Conservation (phyloP, 768 basidiomycete species). For the Crepidotus variabilis region DNA sequence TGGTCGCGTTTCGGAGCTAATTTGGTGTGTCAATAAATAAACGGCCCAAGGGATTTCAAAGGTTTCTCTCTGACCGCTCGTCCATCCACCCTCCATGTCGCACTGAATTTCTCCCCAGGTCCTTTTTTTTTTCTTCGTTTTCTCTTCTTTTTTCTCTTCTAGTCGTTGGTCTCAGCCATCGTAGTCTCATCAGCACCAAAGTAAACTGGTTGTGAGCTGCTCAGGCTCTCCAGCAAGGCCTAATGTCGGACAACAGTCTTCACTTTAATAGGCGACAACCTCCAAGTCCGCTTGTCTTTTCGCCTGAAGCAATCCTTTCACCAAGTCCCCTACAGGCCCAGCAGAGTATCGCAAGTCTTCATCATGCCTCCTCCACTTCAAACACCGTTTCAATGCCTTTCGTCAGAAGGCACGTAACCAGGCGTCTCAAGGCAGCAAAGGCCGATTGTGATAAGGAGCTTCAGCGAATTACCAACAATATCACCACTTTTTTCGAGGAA, state of each 20-base stretch:
- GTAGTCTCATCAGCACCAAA: conserved; percentile 8
- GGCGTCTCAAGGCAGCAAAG: conserved; percentile 91
- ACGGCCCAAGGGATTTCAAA: conserved; percentile 3
- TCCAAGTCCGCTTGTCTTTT: conserved; percentile 80
- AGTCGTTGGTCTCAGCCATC: neutral
- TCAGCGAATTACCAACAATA: conserved; percentile 87
- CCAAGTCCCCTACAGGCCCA: conserved; percentile 44
- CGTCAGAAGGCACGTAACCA: conserved; percentile 88
- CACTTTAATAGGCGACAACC: conserved; percentile 48
- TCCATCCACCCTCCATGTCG: conserved; percentile 26
- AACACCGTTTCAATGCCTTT: conserved; percentile 91
- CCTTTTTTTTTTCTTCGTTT: conserved; percentile 13
- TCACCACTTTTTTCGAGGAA: conserved; percentile 94
- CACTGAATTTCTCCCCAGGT: conserved; percentile 8
- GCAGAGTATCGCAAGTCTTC: conserved; percentile 31
- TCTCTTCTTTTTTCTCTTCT: conserved; percentile 18
- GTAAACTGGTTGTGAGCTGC: conserved; percentile 9
- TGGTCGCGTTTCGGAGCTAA: conserved; percentile 17
- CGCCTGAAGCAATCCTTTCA: conserved; percentile 60
- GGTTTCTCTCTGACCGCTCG: conserved; percentile 10
- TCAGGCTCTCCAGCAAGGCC: conserved; percentile 12
- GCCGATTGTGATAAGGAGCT: conserved; percentile 96
- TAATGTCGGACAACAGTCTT: conserved; percentile 49
- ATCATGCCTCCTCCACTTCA: conserved; percentile 45
- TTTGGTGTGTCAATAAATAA: conserved; percentile 15